Percentiles rank a stretch among this genome's conserved stretches.
These are phyloP conservation scores for Acarospora socialis DNA, from an alignment of 2,329 filamentous ascomycete species.

Conservation along the genomic window DNA sequence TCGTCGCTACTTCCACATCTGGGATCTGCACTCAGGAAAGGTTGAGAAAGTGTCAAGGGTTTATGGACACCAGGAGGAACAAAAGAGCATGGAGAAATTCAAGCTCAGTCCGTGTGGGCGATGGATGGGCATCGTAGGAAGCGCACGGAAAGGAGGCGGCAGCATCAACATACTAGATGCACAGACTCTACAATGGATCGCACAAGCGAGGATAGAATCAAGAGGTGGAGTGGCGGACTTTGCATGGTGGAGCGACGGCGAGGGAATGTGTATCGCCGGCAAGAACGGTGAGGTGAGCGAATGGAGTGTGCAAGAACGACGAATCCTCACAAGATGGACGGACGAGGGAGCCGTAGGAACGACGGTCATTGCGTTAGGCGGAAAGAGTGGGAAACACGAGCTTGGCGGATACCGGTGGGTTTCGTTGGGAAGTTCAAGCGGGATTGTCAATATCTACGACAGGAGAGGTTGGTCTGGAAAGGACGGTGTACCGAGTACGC, in stretches of 20 bases:
- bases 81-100: conserved; percentile 83
- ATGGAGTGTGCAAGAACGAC: conserved; percentile 56
- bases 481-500: conserved; percentile 32
- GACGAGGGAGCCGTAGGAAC: conserved; percentile 83
- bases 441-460: conserved; percentile 90
- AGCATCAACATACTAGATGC: conserved; percentile 74
- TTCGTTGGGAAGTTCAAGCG: conserved; percentile 69
- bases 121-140: conserved; percentile 71
- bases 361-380: conserved; percentile 66
- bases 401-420: conserved; percentile 76
- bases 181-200: conserved; percentile 72
- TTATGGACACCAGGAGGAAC: conserved; percentile 63
- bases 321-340: conserved; percentile 68
- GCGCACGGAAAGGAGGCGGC: conserved; percentile 71
- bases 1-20: conserved; percentile 83
- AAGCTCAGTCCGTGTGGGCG: conserved; percentile 73
- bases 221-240: conserved; percentile 78
- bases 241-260: conserved; percentile 77
- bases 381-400: conserved; percentile 31
- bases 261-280: conserved; percentile 67
- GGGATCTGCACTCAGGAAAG: conserved; percentile 69
- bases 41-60: conserved; percentile 72
- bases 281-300: conserved; percentile 84
- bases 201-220: conserved; percentile 68
- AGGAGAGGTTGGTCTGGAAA: conserved; percentile 46